Evolutionary conservation across 108 stramenopile species (phyloP).

Genomic region (Skeletonema tropicum): DNA sequence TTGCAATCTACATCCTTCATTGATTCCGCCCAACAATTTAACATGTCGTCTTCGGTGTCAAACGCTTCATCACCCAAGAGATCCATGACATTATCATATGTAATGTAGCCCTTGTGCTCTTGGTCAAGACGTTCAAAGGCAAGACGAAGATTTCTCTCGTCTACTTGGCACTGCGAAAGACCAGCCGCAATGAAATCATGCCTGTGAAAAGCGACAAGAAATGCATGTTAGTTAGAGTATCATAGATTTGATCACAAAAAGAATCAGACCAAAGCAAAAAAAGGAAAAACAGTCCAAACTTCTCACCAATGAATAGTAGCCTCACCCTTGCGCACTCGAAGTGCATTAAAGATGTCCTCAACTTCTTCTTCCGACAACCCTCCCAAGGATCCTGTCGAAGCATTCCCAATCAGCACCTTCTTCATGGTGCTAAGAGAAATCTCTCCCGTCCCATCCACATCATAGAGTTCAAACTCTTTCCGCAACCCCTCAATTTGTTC

Average conservation of each 20-base stretch:
- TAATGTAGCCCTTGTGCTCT: slow-evolving; percentile 90
- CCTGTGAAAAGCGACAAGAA: not conserved
- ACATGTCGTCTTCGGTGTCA: slow-evolving; percentile 76
- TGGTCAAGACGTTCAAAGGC: slow-evolving; percentile 87
- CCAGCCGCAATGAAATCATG: slow-evolving; percentile 93
- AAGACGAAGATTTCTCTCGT: slow-evolving; percentile 85
- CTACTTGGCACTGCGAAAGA: slow-evolving; percentile 83
- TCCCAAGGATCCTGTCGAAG: slow-evolving; percentile 83
- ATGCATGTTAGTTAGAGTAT: not conserved
- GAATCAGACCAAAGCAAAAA: not conserved
- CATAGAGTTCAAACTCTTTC: slow-evolving; percentile 86
- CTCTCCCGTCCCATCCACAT: slow-evolving; percentile 84
- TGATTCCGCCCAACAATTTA: slow-evolving; percentile 81
- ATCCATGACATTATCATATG: slow-evolving; percentile 88
- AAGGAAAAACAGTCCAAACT: not conserved
- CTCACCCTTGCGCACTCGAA: slow-evolving; percentile 84
- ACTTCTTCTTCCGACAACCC: slow-evolving; percentile 88
- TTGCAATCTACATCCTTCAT: slow-evolving; percentile 69
- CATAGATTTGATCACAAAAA: not conserved
- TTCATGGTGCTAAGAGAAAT: slow-evolving; percentile 80
- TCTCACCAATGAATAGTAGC: slow-evolving; percentile 75
- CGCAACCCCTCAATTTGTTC: slow-evolving; percentile 87
- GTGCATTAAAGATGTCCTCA: slow-evolving; percentile 88
- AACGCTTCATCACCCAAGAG: slow-evolving; percentile 76
- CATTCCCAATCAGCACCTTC: slow-evolving; percentile 80